phyloP scores from a whole-genome alignment of 2,329 filamentous ascomycete species.

The Dryadomyces quercivorus region DNA sequence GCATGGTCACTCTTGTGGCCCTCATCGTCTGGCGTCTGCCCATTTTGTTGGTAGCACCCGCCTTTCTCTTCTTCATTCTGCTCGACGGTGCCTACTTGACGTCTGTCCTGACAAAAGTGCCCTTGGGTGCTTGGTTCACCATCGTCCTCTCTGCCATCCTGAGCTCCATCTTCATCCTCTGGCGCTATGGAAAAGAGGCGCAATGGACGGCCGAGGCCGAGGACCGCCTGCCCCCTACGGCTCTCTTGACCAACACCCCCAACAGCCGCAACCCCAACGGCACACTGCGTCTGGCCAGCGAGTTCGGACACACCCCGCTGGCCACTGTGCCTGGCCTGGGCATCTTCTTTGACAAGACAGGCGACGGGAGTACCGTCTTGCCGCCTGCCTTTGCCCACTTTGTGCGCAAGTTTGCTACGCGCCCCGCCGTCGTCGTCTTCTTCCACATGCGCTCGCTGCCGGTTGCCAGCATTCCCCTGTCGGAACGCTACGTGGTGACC shows the following conservation, averaged over 20 bases:
- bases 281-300: constrained; percentile 5
- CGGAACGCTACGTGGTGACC: constrained; percentile 34
- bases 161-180: constrained; percentile 55
- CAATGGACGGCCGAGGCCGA: constrained; percentile 61
- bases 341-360: constrained; percentile 70
- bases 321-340: constrained; percentile 45
- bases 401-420: constrained; percentile 54
- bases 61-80: constrained; percentile 51
- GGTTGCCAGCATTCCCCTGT: constrained; percentile 38
- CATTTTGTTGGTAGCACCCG: constrained; percentile 43
- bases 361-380: constrained; percentile 31
- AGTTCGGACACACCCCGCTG: constrained; percentile 29
- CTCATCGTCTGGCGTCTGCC: constrained; percentile 60
- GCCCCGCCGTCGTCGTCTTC: constrained; percentile 59
- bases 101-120: constrained; percentile 59
- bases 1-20: constrained; percentile 59
- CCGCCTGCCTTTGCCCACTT: constrained; percentile 63
- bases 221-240: constrained; percentile 41
- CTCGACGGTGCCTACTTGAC: constrained; percentile 61
- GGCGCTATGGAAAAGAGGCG: constrained; percentile 68
- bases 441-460: constrained; percentile 59
- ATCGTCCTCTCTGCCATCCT: constrained; percentile 51
- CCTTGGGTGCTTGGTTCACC: constrained; percentile 69
- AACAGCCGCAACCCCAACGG: constrained; percentile 6
- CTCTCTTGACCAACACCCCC: constrained; percentile 19